phyloP scores from a whole-genome alignment of 257 asterid genomes.

The Solanum phureja region DNA sequence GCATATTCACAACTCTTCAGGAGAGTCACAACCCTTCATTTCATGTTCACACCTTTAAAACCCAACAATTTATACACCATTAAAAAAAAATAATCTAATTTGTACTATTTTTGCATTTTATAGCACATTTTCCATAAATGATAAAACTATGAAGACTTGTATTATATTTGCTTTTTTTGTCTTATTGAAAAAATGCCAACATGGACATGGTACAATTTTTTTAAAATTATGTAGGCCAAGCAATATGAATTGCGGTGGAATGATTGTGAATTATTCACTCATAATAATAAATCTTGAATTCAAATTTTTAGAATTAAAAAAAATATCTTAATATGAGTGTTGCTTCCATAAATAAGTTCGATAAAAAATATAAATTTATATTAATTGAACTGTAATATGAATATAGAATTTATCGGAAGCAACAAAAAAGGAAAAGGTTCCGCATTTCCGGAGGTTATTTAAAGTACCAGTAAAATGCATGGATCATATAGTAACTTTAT shows the following conservation, averaged over 20 bases:
- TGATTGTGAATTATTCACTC: no score
- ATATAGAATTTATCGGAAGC: neutral
- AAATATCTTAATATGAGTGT: neutral
- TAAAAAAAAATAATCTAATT: neutral
- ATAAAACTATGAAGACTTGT: neutral
- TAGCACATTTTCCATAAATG: neutral
- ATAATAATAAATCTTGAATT: neutral
- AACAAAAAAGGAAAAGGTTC: neutral
- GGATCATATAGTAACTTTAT: neutral
- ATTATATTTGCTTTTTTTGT: neutral
- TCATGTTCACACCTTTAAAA: no score
- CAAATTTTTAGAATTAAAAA: no score
- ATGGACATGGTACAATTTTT: neutral
- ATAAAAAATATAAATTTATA: accelerated
- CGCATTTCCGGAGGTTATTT: neutral
- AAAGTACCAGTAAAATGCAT: neutral
- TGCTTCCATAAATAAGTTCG: neutral
- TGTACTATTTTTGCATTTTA: neutral
- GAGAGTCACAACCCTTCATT: no score
- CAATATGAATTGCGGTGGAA: neutral
- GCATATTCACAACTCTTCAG: no score
- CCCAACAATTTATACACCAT: neutral
- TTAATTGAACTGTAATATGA: neutral
- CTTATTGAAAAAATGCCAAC: neutral
- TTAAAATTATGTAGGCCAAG: neutral